Conservation (phyloP, 1,139 yeast genomes). For the Kodamaea sp. region DNA sequence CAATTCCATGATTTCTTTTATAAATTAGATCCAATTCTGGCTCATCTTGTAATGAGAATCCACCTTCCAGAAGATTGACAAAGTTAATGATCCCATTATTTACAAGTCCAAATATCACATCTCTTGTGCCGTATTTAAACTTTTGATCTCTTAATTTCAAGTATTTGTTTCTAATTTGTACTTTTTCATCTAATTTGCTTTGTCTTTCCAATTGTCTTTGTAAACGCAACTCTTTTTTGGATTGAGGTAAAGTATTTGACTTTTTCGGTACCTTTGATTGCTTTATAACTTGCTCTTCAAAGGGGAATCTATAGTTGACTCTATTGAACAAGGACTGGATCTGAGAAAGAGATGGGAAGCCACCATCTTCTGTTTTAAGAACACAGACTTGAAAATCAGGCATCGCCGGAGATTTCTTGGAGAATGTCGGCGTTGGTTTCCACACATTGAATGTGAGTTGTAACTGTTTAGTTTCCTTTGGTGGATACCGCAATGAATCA, state of each 20-base stretch:
- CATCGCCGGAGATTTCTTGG: conserved; percentile 53
- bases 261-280: conserved; percentile 9
- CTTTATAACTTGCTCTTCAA: conserved; percentile 4
- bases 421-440: conserved; percentile 76
- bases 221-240: conserved; percentile 18
- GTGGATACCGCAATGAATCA: conserved; percentile 12
- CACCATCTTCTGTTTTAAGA: conserved; percentile 44
- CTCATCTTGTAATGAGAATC: conserved; percentile 44
- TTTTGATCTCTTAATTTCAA: conserved; percentile 26
- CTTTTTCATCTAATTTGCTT: conserved; percentile 22
- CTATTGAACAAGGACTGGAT: conserved; percentile 31
- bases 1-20: conserved; percentile 19
- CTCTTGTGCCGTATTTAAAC: conserved; percentile 44
- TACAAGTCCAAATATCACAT: conserved; percentile 59
- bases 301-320: conserved; percentile 15
- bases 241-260: conserved; percentile 11
- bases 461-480: not conserved
- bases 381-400: conserved; percentile 79
- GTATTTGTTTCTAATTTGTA: conserved; percentile 26
- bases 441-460: conserved; percentile 61
- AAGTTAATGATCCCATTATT: conserved; percentile 75
- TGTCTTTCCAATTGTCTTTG: conserved; percentile 26
- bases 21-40: conserved; percentile 15
- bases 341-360: conserved; percentile 51
- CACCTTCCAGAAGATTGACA: conserved; percentile 54